These are phyloP conservation scores for Plasmodium relictum DNA, from an alignment of 169 alveolate genomes.

Conservation along the genomic window DNA sequence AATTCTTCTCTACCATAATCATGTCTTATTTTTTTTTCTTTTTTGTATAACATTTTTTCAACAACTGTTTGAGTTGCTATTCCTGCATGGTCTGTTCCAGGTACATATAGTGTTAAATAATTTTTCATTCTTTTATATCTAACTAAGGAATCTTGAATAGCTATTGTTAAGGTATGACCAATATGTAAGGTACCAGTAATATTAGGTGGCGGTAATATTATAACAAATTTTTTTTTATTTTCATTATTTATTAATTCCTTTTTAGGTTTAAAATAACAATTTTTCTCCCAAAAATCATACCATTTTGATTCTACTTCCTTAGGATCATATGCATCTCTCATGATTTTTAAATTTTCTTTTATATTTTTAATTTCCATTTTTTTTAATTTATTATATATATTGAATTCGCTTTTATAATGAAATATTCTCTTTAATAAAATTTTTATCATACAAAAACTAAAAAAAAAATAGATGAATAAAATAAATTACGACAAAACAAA, in stretches of 20 bases:
- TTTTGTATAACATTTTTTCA: constrained; percentile 95
- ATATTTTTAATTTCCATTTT: constrained; percentile 36
- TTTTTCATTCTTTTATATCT: constrained; percentile 98
- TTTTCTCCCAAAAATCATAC: constrained; percentile 96
- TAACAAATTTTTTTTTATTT: constrained; percentile 90
- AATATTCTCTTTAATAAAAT: background rate
- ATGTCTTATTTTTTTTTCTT: constrained; percentile 94
- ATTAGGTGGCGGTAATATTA: constrained; percentile 99
- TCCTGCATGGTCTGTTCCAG: constrained; percentile 99
- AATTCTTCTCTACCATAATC: constrained; percentile 98
- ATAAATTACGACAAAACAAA: background rate
- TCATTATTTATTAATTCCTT: constrained; percentile 66
- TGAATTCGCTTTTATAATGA: background rate
- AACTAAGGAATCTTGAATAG: constrained; percentile 98
- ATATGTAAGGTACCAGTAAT: constrained; percentile 99
- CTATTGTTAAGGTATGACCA: constrained; percentile 99
- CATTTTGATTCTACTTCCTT: constrained; percentile 96
- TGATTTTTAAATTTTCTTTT: constrained; percentile 54
- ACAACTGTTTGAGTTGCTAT: constrained; percentile 99
- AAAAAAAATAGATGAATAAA: background rate
- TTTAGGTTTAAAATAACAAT: constrained; percentile 88
- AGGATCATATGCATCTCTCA: constrained; percentile 96
- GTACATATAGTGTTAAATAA: constrained; percentile 97
- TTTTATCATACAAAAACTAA: constrained; percentile 17
- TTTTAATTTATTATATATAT: constrained; percentile 8